Percentiles rank a stretch among this genome's conserved stretches.
Evolutionary conservation across 2,329 filamentous ascomycete species (phyloP).

Genomic region (Colletotrichum higginsianum): DNA sequence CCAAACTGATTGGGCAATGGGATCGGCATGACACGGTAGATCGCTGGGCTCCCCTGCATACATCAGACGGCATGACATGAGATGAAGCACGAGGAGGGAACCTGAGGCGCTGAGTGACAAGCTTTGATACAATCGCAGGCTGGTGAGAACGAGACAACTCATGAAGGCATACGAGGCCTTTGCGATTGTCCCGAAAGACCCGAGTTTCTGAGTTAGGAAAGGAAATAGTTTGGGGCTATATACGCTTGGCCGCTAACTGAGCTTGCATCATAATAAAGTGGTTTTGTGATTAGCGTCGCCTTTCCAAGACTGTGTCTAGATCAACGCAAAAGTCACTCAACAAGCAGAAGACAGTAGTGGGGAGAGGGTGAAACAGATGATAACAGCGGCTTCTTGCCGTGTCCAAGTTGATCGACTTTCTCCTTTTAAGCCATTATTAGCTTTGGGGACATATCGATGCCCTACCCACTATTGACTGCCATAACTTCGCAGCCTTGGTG

Average conservation of each 20-base stretch:
- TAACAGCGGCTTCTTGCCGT: background rate
- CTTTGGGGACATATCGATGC: background rate
- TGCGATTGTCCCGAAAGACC: background rate
- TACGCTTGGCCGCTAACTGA: background rate
- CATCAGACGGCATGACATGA: slow-evolving; percentile 33
- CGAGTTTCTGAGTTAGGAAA: background rate
- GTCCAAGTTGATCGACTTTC: background rate
- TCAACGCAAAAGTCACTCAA: background rate
- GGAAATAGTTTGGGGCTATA: background rate
- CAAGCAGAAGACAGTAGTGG: background rate
- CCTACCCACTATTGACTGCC: background rate
- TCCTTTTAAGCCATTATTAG: background rate
- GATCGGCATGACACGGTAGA: background rate
- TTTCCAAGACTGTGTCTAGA: background rate
- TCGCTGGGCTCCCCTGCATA: slow-evolving; percentile 16
- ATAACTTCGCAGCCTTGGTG: background rate
- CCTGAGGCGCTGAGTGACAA: slow-evolving; percentile 20
- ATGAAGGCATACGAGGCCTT: background rate
- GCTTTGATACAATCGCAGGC: slow-evolving; percentile 2
- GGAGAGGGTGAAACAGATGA: background rate
- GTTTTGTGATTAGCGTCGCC: background rate
- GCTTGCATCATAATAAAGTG: no score
- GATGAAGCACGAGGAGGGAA: slow-evolving; percentile 30
- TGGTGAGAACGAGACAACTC: background rate
- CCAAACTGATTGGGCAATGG: slow-evolving; percentile 30